phyloP scores from a whole-genome alignment of 371 early-diverging fungal species.

The Actinomortierella wolfii region DNA sequence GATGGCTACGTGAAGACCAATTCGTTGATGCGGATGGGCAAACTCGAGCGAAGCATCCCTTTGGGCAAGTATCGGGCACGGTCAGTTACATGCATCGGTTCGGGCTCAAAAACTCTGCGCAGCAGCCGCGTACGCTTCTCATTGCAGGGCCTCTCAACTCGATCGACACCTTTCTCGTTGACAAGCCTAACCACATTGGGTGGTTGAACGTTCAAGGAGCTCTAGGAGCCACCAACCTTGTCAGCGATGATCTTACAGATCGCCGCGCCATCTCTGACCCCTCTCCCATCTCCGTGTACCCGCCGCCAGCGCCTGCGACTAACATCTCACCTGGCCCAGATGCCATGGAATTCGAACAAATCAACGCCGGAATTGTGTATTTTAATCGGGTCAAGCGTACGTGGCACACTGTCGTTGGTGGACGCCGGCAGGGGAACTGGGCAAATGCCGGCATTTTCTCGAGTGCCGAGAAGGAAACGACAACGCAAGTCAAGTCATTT shows the following conservation, averaged over 20 bases:
- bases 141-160: slow-evolving; percentile 31
- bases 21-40: too few relatives aligned
- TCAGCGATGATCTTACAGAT: too few relatives aligned
- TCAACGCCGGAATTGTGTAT: slow-evolving; percentile 27
- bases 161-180: slow-evolving; percentile 21
- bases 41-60: too few relatives aligned
- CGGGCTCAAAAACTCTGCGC: too few relatives aligned
- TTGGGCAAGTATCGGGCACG: too few relatives aligned
- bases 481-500: not conserved
- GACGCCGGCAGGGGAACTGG: slow-evolving; percentile 9
- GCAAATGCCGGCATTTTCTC: slow-evolving; percentile 26
- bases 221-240: slow-evolving; percentile 18
- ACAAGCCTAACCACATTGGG: slow-evolving; percentile 16
- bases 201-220: slow-evolving; percentile 25
- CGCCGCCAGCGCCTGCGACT: too few relatives aligned
- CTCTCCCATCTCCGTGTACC: too few relatives aligned
- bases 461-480: not conserved
- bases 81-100: too few relatives aligned
- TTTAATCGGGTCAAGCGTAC: slow-evolving; percentile 8
- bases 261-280: too few relatives aligned
- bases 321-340: too few relatives aligned
- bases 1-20: slow-evolving; percentile 15
- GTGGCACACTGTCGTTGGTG: slow-evolving; percentile 35
- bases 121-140: slow-evolving; percentile 8
- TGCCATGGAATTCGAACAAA: not conserved